Base-by-base conservation (phyloP, 2,329 filamentous ascomycete species). In the Phymatotrichopsis omnivora region DNA sequence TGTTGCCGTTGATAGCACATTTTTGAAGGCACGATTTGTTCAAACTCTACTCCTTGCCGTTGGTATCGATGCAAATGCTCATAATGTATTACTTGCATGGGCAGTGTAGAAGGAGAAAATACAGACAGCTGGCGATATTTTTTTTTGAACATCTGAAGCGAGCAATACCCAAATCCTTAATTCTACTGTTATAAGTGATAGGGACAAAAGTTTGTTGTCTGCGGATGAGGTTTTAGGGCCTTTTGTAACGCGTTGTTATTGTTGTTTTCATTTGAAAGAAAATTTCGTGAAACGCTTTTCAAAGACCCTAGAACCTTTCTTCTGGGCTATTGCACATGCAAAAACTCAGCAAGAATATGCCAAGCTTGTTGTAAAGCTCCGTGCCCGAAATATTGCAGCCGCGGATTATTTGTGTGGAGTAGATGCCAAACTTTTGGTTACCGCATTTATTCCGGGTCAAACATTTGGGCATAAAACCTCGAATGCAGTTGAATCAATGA, bases 1-100 rank as follows among this genome's bases (percentile, higher is more conserved):
- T 19, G 34, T 25, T 1, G 32, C 36, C 7, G 16, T 36, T 23
- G 45, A 48, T 39, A 14, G 45, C 19, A 40, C 45, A 2, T 49
- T 49, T 34, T 41, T 37, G 14, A 50, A 47, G n/a, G 8, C 42
- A 1, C 17, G 25, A 17, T 47, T 46, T 38, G 17, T 31, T 2
- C 42, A 50, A 42, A 47, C 36, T 5, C 16, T 41, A 11, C 14
- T 32, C 7, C 8, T 32, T 7, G 28, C 19, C 12, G 38, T 41
- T 41, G 27, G 28, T 14, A 41, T 41, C 17, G 17, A 41, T 32
- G 38, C 27, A 32, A 32, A 41, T 41, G 28, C n/a, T 5, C 25
- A 37, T 25, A 40, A 31, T 20, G 12, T 40, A 8, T 10, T 31
- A 3, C 24, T 40, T 20, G 25, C 37, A 22, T 40, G 37, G 16